Base-by-base conservation (phyloP, 2,329 filamentous ascomycete genomes). In the Aspergillus awamori region DNA sequence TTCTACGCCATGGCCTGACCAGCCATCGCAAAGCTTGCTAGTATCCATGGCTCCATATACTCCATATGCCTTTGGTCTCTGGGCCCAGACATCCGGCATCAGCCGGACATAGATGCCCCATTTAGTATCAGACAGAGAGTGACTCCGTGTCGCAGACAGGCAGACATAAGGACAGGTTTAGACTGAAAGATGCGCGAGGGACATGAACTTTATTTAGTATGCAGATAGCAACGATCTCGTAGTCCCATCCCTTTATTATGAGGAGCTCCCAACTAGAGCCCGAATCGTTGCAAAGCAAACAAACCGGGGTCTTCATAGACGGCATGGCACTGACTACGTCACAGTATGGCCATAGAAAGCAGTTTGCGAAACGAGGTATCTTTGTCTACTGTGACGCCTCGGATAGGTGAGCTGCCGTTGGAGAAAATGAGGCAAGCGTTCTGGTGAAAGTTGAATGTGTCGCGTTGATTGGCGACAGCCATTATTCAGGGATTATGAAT, bases 1-100 rank as follows among this genome's bases (percentile, higher is more conserved):
- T 26, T 55, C 53, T 43, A 24, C 22, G 15, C 22, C 11, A 49
- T 30, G 22, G 47, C 22, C 47, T 55, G 36, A 28, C 53, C 53
- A 56, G 30, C 39, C 53, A 56, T 45, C 39, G 15, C 30, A 38
- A 33, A 36, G 28, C 51, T 24, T 36, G 17, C 15, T 15, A 30
- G 28, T 30, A 15, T 36, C 17, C 33, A 53, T 53, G 51, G 30
- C 43, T 56, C 53, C 53, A 56, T 33, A 41, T n/a, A 36, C 33
- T 36, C 33, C 33, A 36, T 36, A 13, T 45, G 20, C 22, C 41
- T 45, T 45, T 45, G 10, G 41, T 45, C 20, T 22, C 41, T 45
- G 41, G 20, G 20, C 10, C 10, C 33, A 36, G 33, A 36, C 33
- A 36, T 15, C 33, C 33, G 33, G 33, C 33, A 15, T 13, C 33